Base-by-base conservation (phyloP, 148 eudicot genomes). In the Nepenthes mirabilis region DNA sequence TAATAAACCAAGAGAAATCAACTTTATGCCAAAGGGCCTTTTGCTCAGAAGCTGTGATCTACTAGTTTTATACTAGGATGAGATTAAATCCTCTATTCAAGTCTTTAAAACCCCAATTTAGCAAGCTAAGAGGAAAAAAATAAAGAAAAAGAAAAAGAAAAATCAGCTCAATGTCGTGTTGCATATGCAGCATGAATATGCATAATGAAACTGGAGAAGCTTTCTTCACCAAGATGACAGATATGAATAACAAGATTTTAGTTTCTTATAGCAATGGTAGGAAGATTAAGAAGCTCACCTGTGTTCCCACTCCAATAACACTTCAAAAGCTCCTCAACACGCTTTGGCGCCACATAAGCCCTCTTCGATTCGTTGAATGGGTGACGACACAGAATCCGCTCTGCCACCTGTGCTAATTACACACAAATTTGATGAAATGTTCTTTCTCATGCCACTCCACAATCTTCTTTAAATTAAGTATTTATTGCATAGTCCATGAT, bases 321-420 rank as follows among this genome's bases (percentile, higher is more conserved):
- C 79, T 86, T 86, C 74, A 93, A 59, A 63, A 93, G 89, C 75
- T 93, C 98, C 69, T 93, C 98, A 60, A 93, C 98, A 48, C 70
- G 86, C 71, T 93, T 89, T 9, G 98, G 96, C 56, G 88, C 95
- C 60, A 88, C 98, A 67, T 80, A 84, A 58, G 98, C 98, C 72
- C 96, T 79, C 76, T 88, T 93, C 56, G 98, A 93, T 71, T 93
- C 96, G 51, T 70, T 88, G 62, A 93, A 93, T 49, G 98, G 98
- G 68, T 93, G 98, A 45, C 98, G 95, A 65, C 98, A 93, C n/a
- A 93, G 75, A 53, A 93, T 82, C 56, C 96, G 77, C 69, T 93
- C 95, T 43, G 69, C 82, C 54, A 62, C 89, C 99, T 93, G 72
- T 23, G 33, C 68, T 40, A 35, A 55, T 14, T 36, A 37, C 13